Percentiles rank a stretch among this genome's conserved stretches.
Evolutionary conservation across 2,329 filamentous ascomycete species (phyloP).

Genomic region (Diaporthe amygdali): DNA sequence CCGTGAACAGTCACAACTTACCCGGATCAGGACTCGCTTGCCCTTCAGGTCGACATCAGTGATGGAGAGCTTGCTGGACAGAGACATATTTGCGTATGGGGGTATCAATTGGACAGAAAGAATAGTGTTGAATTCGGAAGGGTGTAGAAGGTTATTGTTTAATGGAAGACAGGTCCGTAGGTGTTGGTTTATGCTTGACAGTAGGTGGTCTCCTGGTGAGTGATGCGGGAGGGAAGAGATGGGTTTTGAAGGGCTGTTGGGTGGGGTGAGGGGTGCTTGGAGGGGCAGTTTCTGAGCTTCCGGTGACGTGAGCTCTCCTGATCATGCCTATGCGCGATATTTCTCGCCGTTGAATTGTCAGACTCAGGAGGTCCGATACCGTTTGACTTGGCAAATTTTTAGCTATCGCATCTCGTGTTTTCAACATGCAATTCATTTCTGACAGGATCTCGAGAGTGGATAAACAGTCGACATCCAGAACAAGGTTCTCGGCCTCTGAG

Average conservation of each 20-base stretch:
- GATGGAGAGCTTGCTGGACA: conserved; percentile 97
- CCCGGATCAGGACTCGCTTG: conserved; percentile 97
- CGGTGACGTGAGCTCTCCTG: conserved; percentile 25
- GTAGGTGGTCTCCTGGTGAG: conserved; percentile 19
- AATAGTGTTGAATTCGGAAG: conserved; percentile 22
- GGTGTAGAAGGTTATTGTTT: conserved; percentile 25
- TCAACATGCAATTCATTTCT: conserved; percentile 5
- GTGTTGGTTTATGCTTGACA: conserved; percentile 9
- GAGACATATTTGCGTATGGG: conserved; percentile 74
- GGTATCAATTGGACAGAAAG: conserved; percentile 26
- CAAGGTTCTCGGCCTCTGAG: conserved; percentile 11
- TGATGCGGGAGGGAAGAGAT: conserved; percentile 26
- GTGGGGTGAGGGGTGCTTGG: conserved; percentile 24
- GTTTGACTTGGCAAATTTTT: conserved; percentile 20
- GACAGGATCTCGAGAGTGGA: conserved; percentile 1
- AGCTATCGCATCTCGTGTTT: conserved; percentile 19
- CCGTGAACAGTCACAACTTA: conserved; percentile 53
- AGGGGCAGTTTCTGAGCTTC: conserved; percentile 17
- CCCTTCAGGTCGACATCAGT: conserved; percentile 95
- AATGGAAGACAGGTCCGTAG: background rate
- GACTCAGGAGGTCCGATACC: conserved; percentile 23
- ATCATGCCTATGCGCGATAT: conserved; percentile 22
- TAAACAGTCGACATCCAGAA: background rate
- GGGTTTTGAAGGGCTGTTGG: conserved; percentile 1
- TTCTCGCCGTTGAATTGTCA: conserved; percentile 24